Evolutionary conservation across 495 filamentous ascomycete species (phyloP).

Genomic region (Penicillium riverlandense): DNA sequence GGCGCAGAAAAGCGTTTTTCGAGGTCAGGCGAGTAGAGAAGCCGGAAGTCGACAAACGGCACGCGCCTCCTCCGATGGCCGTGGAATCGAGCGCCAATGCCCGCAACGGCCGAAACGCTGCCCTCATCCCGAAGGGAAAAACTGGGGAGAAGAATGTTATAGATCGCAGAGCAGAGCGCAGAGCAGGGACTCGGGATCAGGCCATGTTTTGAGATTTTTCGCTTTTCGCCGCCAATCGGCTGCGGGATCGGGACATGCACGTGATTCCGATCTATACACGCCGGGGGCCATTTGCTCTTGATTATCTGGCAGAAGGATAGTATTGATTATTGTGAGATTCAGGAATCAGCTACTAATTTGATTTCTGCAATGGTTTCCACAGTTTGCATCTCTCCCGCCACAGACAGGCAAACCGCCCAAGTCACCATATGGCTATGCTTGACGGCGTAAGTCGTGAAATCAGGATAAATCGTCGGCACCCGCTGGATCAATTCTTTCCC

Average conservation of each 20-base stretch:
- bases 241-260: conserved; percentile 7
- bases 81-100: conserved; percentile 25
- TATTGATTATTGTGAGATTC: too few relatives aligned
- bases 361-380: background rate
- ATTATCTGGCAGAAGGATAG: too few relatives aligned
- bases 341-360: too few relatives aligned
- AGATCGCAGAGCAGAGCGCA: background rate
- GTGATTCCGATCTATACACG: conserved; percentile 8
- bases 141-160: background rate
- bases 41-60: conserved; percentile 3
- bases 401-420: conserved; percentile 3
- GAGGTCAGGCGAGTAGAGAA: conserved; percentile 3
- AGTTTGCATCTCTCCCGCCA: conserved; percentile 6
- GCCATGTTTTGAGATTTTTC: conserved; percentile 20
- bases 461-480: conserved; percentile 4
- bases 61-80: conserved; percentile 15
- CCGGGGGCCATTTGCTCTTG: conserved; percentile 1
- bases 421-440: conserved; percentile 1
- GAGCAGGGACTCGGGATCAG: conserved; percentile 1
- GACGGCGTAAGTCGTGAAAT: conserved; percentile 13
- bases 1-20: background rate
- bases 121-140: conserved; percentile 29
- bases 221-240: conserved; percentile 24
- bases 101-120: conserved; percentile 33
- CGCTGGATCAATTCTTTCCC: background rate